Percentiles rank a stretch among this genome's conserved stretches.
phyloP scores from a whole-genome alignment of 1,284 basidiomycete species.

The Ustilago xerochloae region DNA sequence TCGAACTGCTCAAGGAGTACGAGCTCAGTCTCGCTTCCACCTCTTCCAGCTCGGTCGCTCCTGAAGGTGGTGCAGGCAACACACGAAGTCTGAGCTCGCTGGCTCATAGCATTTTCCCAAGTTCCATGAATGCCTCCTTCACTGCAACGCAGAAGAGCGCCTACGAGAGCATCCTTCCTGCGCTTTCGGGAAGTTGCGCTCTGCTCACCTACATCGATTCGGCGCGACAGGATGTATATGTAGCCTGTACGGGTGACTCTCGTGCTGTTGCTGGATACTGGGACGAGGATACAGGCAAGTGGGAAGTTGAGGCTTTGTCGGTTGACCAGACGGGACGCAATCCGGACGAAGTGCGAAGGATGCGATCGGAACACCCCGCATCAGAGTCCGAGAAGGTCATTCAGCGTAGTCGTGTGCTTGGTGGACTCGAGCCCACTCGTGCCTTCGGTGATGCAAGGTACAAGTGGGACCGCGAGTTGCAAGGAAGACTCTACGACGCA shows the following conservation, averaged over 20 bases:
- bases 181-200: conserved; percentile 64
- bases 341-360: conserved; percentile 79
- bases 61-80: conserved; percentile 35
- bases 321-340: conserved; percentile 97
- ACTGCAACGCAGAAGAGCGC: conserved; percentile 62
- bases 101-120: conserved; percentile 64
- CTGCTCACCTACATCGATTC: conserved; percentile 66
- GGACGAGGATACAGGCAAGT: conserved; percentile 71
- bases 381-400: conserved; percentile 85
- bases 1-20: conserved; percentile 75
- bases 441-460: conserved; percentile 96
- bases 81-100: conserved; percentile 59
- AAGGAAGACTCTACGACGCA: conserved; percentile 68
- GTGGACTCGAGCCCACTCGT: conserved; percentile 91
- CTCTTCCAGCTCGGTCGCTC: conserved; percentile 62
- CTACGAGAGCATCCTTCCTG: conserved; percentile 65
- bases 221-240: conserved; percentile 65
- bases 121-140: conserved; percentile 46
- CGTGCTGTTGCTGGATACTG: conserved; percentile 95
- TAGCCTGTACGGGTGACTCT: conserved; percentile 90
- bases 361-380: conserved; percentile 82
- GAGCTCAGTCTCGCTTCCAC: conserved; percentile 69
- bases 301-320: conserved; percentile 89
- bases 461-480: conserved; percentile 74
- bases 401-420: conserved; percentile 76